Base-by-base conservation (phyloP, 2,329 filamentous ascomycete species). In the Colletotrichum eremochloae region DNA sequence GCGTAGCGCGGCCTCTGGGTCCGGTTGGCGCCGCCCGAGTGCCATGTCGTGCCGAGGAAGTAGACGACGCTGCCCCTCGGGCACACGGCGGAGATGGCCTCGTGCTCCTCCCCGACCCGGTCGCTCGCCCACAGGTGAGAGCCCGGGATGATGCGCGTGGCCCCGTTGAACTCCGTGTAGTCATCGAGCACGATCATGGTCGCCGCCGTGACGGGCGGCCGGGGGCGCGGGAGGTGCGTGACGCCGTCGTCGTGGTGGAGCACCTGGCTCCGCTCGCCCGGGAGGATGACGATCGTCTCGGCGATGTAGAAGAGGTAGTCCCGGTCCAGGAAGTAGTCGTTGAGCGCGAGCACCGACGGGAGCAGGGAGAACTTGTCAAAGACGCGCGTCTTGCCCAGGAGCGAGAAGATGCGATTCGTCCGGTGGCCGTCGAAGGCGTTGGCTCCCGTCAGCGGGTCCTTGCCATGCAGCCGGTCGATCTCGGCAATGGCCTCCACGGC, bases 251-350 rank as follows among this genome's bases (percentile, higher is more conserved):
- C 81, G 72, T 81, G 81, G 65, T 82, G 82, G 56, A 83, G 71
- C 2, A 76, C 73, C 74, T 84, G 82, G 9, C 77, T 73, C 46
- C 77, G 76, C 74, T 82, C 81, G 18, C 80, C 80, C 1, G 81
- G 81, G 56, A 80, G 78, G 72, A 84, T 83, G 46, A 78, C 78
- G 61, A 84, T 83, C 56, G 78, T 82, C 67, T 82, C 80, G 63
- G 81, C 78, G 38, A 79, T 77, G 53, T 77, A 80, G 33, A 83
- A 58, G n/a, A 80, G 75, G 58, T 81, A 83, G 1, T 81, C 81
- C n/a, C 77, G 75, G 55, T 82, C 81, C 11, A 84, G 76, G 72
- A 84, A 83, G 67, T 79, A 79, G 40, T 83, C 79, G 69, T 84
- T 83, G 57, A 84, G 75, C 1, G 81, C 79, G 36, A 82, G 75